These are phyloP conservation scores for Cercospora canescens DNA, from an alignment of 2,329 filamentous ascomycete genomes.

Conservation along the genomic window DNA sequence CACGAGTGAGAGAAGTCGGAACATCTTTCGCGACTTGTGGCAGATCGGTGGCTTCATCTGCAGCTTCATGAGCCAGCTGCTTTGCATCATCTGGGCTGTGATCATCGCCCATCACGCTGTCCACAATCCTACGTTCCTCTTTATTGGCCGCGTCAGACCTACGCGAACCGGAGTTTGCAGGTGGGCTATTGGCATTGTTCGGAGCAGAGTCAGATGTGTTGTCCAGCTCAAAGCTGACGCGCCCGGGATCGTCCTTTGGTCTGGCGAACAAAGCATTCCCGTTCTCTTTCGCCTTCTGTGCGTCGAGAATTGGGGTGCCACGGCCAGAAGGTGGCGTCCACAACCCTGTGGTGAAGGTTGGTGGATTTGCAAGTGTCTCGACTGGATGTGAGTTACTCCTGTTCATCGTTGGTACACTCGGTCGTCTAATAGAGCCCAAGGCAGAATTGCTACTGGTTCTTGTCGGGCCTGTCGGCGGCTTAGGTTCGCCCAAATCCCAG, in stretches of 20 bases:
- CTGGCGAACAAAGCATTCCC: slow-evolving; percentile 14
- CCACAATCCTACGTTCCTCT: slow-evolving; percentile 9
- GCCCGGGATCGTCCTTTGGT: slow-evolving; percentile 15
- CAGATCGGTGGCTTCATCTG: slow-evolving; percentile 21
- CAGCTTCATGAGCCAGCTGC: slow-evolving; percentile 16
- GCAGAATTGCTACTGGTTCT: slow-evolving; percentile 24
- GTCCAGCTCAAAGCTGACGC: slow-evolving; percentile 25
- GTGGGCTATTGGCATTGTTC: background rate
- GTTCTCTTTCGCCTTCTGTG: slow-evolving; percentile 26
- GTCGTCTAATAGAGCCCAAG: slow-evolving; percentile 27
- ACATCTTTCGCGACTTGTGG: slow-evolving; percentile 20
- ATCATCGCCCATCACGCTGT: slow-evolving; percentile 19
- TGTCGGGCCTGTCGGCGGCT: slow-evolving; percentile 23
- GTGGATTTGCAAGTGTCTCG: slow-evolving; percentile 35
- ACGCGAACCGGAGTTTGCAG: background rate
- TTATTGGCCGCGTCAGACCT: background rate
- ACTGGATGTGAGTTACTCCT: slow-evolving; percentile 33
- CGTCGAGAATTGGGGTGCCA: slow-evolving; percentile 24
- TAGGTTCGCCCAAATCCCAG: slow-evolving; percentile 23
- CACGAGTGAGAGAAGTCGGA: slow-evolving; percentile 24
- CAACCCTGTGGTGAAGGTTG: slow-evolving; percentile 32
- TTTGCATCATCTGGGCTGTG: slow-evolving; percentile 6
- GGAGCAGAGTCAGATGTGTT: slow-evolving; percentile 36
- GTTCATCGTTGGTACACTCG: slow-evolving; percentile 14
- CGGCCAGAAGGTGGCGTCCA: slow-evolving; percentile 39